A percentile compares a stretch with the other conserved stretches of the same genome.
Evolutionary conservation across 208 protist genomes (phyloP).

Genomic region (Balamuthia mandrillaris): DNA sequence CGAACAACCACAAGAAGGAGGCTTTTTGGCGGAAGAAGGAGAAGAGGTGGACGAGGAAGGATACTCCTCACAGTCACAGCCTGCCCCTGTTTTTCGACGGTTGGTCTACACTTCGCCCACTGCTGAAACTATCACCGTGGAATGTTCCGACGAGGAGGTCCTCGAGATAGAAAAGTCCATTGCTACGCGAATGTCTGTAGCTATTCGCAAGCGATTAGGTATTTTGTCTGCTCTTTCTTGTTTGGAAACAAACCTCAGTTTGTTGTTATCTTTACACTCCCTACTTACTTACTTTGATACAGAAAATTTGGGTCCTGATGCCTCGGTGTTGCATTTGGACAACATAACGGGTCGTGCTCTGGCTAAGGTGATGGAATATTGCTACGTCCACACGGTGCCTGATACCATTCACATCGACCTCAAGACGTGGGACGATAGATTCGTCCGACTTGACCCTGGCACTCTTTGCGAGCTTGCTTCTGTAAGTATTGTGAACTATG

Average conservation of each 20-base stretch:
- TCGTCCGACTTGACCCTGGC: conserved; percentile 23
- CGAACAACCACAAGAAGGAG: background rate
- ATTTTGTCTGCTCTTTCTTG: background rate
- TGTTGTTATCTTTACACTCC: too few relatives aligned
- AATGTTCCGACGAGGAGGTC: conserved; percentile 7
- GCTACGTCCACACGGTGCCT: conserved; percentile 9
- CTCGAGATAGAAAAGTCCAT: conserved; percentile 12
- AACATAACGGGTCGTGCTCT: conserved; percentile 24
- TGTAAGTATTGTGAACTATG: background rate
- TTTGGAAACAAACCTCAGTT: background rate
- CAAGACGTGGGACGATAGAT: conserved; percentile 28
- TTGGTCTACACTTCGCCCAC: background rate
- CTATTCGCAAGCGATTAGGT: conserved; percentile 24
- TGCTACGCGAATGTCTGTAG: background rate
- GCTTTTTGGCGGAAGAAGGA: too few relatives aligned
- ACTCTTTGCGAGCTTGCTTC: conserved; percentile 31
- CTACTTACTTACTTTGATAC: background rate
- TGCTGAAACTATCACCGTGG: background rate
- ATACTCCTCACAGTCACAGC: background rate
- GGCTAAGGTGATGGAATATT: conserved; percentile 30
- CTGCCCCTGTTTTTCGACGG: too few relatives aligned
- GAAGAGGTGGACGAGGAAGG: background rate
- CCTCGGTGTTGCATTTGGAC: background rate
- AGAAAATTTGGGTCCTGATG: background rate
- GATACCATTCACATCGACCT: conserved; percentile 22